Conservation (phyloP, 371 early-diverging fungal species). For the Mucor racemosus region DNA sequence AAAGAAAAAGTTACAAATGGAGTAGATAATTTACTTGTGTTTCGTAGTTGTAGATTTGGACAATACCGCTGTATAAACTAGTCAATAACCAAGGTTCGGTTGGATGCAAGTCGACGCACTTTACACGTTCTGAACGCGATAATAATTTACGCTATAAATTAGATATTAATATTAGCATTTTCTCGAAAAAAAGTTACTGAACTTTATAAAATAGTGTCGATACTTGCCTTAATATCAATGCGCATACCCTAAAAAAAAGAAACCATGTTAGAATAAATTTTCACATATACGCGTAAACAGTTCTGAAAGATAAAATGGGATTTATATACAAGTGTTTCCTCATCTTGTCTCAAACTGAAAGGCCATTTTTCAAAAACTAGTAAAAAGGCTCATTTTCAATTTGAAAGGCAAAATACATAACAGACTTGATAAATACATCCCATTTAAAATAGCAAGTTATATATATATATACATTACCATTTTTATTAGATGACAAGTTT, state of each 20-base stretch:
- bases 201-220: not conserved
- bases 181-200: constrained; percentile 4
- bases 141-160: constrained; percentile 66
- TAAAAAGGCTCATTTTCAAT: not conserved
- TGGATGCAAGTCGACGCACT: constrained; percentile 98
- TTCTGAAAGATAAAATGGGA: not conserved
- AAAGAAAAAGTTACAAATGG: not conserved
- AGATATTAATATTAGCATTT: not conserved
- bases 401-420: not conserved
- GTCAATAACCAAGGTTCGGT: constrained; percentile 99
- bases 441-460: not conserved
- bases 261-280: not conserved
- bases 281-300: not conserved
- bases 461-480: not conserved
- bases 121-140: constrained; percentile 95
- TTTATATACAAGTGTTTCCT: not conserved
- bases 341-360: not conserved
- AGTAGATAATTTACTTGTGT: constrained; percentile 74
- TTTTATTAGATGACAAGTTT: not conserved
- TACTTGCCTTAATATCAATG: constrained; percentile 66
- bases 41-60: constrained; percentile 98
- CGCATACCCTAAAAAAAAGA: constrained; percentile 59
- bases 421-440: not conserved
- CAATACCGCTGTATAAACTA: constrained; percentile 96
- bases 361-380: not conserved